A percentile compares a stretch with the other conserved stretches of the same genome.
Conservation (phyloP, 2,329 filamentous ascomycete genomes). For the Neoarthrinium moseri region DNA sequence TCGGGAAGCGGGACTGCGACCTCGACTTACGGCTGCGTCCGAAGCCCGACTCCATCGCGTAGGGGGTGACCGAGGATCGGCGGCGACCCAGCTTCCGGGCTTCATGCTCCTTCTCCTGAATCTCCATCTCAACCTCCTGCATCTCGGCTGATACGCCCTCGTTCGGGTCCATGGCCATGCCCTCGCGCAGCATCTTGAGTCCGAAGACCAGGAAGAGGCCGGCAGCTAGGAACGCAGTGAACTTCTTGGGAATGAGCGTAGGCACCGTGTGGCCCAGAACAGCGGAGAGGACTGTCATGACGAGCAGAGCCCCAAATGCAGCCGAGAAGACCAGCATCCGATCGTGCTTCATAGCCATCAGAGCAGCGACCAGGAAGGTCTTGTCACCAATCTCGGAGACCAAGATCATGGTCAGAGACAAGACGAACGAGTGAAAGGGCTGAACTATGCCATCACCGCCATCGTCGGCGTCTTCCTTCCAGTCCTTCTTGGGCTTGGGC, state of each 20-base stretch:
- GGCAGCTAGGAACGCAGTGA: constrained; percentile 85
- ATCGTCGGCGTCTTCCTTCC: constrained; percentile 40
- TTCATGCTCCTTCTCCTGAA: constrained; percentile 87
- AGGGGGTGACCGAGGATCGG: constrained; percentile 69
- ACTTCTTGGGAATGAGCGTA: constrained; percentile 81
- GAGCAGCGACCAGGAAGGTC: constrained; percentile 92
- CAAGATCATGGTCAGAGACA: constrained; percentile 96
- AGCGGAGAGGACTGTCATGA: constrained; percentile 94
- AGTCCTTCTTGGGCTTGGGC: constrained; percentile 31
- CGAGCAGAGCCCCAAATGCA: constrained; percentile 84
- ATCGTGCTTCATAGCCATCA: constrained; percentile 99
- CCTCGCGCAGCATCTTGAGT: constrained; percentile 78
- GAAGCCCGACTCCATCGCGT: constrained; percentile 78
- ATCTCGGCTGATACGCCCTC: constrained; percentile 96
- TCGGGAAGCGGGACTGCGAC: constrained; percentile 74
- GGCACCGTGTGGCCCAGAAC: constrained; percentile 91
- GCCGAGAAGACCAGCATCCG: constrained; percentile 91
- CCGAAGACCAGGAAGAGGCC: constrained; percentile 89
- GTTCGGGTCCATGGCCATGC: constrained; percentile 81
- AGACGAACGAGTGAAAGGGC: constrained; percentile 82
- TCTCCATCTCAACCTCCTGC: constrained; percentile 91
- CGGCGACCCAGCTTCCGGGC: constrained; percentile 65
- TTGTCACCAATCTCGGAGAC: constrained; percentile 98
- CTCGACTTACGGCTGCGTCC: constrained; percentile 65
- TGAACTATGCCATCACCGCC: constrained; percentile 64